A percentile compares a stretch with the other conserved stretches of the same genome.
phyloP scores from a whole-genome alignment of 768 basidiomycete genomes.

The Tulasnella sp. region DNA sequence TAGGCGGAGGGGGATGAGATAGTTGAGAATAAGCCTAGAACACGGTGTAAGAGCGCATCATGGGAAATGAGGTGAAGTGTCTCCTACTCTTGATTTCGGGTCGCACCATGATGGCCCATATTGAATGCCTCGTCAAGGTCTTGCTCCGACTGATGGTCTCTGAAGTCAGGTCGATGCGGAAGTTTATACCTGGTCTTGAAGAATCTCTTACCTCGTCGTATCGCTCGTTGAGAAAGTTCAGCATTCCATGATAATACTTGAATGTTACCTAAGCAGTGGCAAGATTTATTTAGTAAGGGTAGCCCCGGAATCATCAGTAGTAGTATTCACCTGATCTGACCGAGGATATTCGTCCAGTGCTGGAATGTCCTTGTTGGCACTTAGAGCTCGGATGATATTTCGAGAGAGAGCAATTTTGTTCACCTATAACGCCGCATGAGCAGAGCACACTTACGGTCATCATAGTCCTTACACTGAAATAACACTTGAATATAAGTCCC shows the following conservation, averaged over 20 bases:
- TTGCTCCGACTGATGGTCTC: slow-evolving; percentile 54
- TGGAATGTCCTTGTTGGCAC: slow-evolving; percentile 78
- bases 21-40: slow-evolving; percentile 75
- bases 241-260: slow-evolving; percentile 88
- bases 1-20: slow-evolving; percentile 81
- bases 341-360: slow-evolving; percentile 63
- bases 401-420: slow-evolving; percentile 85
- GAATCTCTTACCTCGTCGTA: slow-evolving; percentile 52
- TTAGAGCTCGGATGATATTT: slow-evolving; percentile 81
- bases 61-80: neutral
- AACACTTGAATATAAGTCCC: slow-evolving; percentile 81
- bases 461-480: slow-evolving; percentile 64
- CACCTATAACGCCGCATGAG: slow-evolving; percentile 38
- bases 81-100: slow-evolving; percentile 71
- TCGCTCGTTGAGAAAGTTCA: slow-evolving; percentile 88
- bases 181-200: neutral
- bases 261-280: slow-evolving; percentile 62
- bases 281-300: slow-evolving; percentile 13
- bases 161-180: neutral
- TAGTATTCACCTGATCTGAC: slow-evolving; percentile 59
- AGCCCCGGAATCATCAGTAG: neutral
- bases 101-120: slow-evolving; percentile 58
- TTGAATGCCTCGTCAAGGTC: slow-evolving; percentile 81
- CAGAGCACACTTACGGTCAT: neutral
- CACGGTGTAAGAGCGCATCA: neutral